A percentile compares a stretch with the other conserved stretches of the same genome.
Evolutionary conservation across 75 land plant species (phyloP).

Genomic region (Azolla pinnata): DNA sequence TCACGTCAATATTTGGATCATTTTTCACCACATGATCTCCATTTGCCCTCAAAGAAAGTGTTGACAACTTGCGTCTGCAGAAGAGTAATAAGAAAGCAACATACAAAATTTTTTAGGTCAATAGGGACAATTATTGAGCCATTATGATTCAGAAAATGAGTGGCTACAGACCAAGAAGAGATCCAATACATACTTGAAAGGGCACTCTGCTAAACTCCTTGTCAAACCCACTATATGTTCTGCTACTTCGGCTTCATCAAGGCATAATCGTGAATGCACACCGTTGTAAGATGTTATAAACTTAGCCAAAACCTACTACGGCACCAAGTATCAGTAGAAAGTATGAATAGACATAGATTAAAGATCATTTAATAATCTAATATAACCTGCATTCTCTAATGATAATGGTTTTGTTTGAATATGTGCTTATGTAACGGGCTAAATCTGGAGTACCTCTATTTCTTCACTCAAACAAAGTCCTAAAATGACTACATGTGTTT

Average conservation of each 20-base stretch:
- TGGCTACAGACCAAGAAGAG: no score
- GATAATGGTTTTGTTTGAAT: no score
- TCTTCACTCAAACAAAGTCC: no score
- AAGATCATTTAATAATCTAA: neutral
- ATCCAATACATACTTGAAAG: conserved; percentile 76
- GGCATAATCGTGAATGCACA: conserved; percentile 74
- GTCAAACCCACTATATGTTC: conserved; percentile 90
- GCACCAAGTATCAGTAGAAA: no score
- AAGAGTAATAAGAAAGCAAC: neutral
- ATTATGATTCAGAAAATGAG: no score
- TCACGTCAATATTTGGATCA: conserved; percentile 43
- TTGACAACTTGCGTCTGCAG: conserved; percentile 61
- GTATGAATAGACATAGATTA: neutral
- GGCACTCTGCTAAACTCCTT: conserved; percentile 73
- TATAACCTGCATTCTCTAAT: no score
- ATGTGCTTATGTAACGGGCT: no score
- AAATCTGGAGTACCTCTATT: no score
- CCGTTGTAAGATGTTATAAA: conserved; percentile 49
- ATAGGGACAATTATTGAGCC: neutral
- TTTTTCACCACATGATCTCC: conserved; percentile 66
- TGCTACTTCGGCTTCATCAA: conserved; percentile 95
- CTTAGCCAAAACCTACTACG: conserved; percentile 69
- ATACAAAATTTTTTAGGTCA: neutral
- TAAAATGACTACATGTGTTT: no score
- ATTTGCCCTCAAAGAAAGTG: conserved; percentile 77